phyloP scores from a whole-genome alignment of 768 basidiomycete species.

The Tulasnella sp. region DNA sequence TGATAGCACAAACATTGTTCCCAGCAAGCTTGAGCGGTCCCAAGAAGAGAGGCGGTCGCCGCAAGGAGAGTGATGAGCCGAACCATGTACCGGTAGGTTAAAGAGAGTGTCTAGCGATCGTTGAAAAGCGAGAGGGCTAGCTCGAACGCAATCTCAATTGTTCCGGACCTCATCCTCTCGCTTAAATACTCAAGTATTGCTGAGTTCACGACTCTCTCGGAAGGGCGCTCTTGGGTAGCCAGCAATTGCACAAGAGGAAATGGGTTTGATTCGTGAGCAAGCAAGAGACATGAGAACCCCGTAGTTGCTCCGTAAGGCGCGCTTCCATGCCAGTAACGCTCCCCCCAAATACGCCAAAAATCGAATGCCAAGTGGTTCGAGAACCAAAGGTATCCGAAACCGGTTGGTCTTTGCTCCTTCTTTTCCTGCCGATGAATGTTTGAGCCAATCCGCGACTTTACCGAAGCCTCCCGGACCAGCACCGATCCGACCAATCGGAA shows the following conservation, averaged over 20 bases:
- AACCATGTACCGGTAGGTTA: neutral
- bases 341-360: neutral
- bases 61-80: slow-evolving; percentile 1
- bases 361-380: neutral
- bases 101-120: neutral
- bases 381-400: neutral
- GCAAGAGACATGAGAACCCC: neutral
- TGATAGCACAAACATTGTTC: slow-evolving; percentile 23
- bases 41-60: neutral
- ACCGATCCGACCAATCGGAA: neutral
- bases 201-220: neutral
- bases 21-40: slow-evolving; percentile 9
- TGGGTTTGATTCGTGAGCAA: neutral
- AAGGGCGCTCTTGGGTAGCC: neutral
- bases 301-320: neutral
- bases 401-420: neutral
- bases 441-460: neutral
- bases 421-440: neutral
- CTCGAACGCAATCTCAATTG: neutral
- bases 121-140: neutral
- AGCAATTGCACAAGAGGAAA: neutral
- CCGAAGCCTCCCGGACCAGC: neutral
- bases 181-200: neutral
- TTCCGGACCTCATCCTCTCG: neutral
- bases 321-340: neutral